Base-by-base conservation (phyloP, 495 filamentous ascomycete species). In the Parmelia sp. region DNA sequence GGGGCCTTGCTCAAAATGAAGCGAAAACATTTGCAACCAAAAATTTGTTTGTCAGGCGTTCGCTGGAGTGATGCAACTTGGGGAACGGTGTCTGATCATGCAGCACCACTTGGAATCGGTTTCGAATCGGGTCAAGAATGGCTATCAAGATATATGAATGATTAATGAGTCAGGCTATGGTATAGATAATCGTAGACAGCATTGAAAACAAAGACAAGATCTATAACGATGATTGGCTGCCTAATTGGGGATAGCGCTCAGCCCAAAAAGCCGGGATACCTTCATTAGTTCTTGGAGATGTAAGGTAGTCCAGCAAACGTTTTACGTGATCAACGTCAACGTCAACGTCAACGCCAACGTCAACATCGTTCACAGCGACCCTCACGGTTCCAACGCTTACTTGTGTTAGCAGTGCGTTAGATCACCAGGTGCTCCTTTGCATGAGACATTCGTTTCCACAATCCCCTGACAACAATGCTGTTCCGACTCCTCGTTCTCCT, bases 401-500 rank as follows among this genome's bases (percentile, higher is more conserved):
- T 57, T 5, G 25, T 35, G 4, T 23, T 14, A 23, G 29, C 19
- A 23, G 45, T 17, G 23, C 1, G n/a, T 2, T 5, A 51, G n/a
- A 37, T 8, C 7, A 8, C 11, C 29, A 7, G 3, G 33, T 36
- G 15, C 44, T 12, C 14, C 2, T 7, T 36, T 2, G 33, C 17
- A n/a, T 64, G 11, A 37, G 55, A 42, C 35, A 33, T 31, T 69
- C 63, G 42, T 63, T 68, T 51, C 35, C 63, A n/a, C 27, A 56
- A 44, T 27, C 21, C 27, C 23, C 45, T 11, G 11, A 3, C 42
- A n/a, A 60, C 27, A 39, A 76, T 77, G 75, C 61, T 78, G 59
- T 47, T 71, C 42, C 67, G 66, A 64, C 66, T 74, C 60, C 69
- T 80, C 61, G 62, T 74, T 61, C 68, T 80, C 23, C 69, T 86